Evolutionary conservation across 768 basidiomycete species (phyloP).

Genomic region (Phanerodontia chrysosporium): DNA sequence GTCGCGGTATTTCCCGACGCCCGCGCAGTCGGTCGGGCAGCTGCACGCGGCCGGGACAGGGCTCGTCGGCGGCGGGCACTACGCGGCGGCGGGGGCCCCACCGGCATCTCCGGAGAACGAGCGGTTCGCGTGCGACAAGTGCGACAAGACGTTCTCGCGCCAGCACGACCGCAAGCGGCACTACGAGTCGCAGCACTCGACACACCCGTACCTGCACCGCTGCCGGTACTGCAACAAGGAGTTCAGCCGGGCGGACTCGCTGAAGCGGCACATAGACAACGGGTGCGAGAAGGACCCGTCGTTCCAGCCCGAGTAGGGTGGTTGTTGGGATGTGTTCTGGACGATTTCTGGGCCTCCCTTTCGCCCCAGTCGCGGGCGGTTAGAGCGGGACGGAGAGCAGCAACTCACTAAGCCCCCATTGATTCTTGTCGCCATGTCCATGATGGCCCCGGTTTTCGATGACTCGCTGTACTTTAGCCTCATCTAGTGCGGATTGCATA

Average conservation of each 20-base stretch:
- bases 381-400: no score
- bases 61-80: no score
- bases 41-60: no score
- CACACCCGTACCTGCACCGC: constrained; percentile 59
- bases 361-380: no score
- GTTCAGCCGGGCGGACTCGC: constrained; percentile 74
- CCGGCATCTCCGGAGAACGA: constrained; percentile 37
- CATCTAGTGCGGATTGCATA: not conserved
- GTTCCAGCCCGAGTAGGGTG: constrained; percentile 6
- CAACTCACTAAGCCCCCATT: not conserved
- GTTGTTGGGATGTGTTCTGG: no score
- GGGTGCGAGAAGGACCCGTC: constrained; percentile 64
- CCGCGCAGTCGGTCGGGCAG: constrained; percentile 16
- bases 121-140: constrained; percentile 68
- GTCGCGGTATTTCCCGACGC: constrained; percentile 18
- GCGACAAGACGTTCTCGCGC: constrained; percentile 76
- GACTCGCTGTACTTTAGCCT: not conserved
- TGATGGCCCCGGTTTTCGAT: no score
- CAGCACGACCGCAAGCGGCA: constrained; percentile 81
- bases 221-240: constrained; percentile 74
- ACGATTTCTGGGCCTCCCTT: not conserved
- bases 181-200: constrained; percentile 69
- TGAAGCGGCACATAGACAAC: constrained; percentile 80
- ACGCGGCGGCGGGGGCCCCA: not conserved
- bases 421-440: not conserved